Evolutionary conservation across 805 yeast genomes (phyloP).

Genomic region (Metschnikowia similis): DNA sequence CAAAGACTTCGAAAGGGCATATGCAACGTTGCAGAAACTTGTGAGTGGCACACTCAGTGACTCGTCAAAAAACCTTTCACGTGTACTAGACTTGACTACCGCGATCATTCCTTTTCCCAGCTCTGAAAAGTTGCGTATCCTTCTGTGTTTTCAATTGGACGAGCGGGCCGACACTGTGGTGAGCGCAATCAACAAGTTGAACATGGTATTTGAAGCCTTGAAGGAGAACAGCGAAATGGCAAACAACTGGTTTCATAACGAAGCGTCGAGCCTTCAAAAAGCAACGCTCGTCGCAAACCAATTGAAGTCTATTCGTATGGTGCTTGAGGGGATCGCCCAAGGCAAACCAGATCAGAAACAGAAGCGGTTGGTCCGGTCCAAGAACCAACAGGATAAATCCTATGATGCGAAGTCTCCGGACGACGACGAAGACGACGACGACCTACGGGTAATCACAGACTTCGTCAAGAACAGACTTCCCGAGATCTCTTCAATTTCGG

Average conservation of each 20-base stretch:
- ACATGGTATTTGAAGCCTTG: constrained; percentile 33
- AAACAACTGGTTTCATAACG: constrained; percentile 45
- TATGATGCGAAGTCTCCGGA: constrained; percentile 4
- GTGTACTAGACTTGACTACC: constrained; percentile 43
- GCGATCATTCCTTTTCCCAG: constrained; percentile 51
- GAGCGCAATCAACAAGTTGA: constrained; percentile 31
- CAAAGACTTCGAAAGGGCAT: constrained; percentile 44
- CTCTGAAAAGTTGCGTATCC: constrained; percentile 37
- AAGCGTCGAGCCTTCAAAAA: constrained; percentile 48
- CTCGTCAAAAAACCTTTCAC: constrained; percentile 17
- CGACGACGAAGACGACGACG: constrained; percentile 45
- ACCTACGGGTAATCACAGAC: constrained; percentile 31
- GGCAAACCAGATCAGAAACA: constrained; percentile 1
- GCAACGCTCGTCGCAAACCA: constrained; percentile 55
- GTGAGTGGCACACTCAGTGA: not conserved
- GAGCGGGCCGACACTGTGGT: constrained; percentile 33
- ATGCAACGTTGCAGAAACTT: constrained; percentile 36
- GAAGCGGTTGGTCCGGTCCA: constrained; percentile 7
- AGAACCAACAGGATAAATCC: not conserved
- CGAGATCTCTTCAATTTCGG: constrained; percentile 26
- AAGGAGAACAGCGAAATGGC: constrained; percentile 29
- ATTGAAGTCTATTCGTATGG: constrained; percentile 46
- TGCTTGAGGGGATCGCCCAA: constrained; percentile 41
- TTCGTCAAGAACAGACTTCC: constrained; percentile 38
- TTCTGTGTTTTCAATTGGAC: constrained; percentile 27